These are phyloP conservation scores for Friedmanniomyces endolithicus DNA, from an alignment of 495 filamentous ascomycete species.

Conservation along the genomic window DNA sequence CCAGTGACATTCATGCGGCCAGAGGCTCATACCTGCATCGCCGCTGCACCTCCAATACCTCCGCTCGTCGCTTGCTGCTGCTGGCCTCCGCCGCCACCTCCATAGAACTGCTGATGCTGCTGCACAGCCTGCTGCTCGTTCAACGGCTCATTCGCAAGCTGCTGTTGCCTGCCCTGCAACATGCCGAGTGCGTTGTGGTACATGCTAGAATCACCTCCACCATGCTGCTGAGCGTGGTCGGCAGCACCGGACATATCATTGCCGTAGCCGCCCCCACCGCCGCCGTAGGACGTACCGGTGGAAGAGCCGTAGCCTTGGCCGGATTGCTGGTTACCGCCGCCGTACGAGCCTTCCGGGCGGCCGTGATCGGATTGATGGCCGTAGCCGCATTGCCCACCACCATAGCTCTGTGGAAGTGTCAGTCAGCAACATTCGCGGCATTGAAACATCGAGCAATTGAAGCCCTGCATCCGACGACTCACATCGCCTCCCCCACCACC, in stretches of 20 bases:
- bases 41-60: conserved; percentile 47
- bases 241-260: conserved; percentile 39
- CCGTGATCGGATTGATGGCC: conserved; percentile 13
- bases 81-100: conserved; percentile 21
- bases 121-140: conserved; percentile 46
- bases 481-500: conserved; percentile 7
- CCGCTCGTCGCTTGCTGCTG: conserved; percentile 16
- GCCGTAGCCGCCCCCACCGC: conserved; percentile 22
- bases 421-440: neutral
- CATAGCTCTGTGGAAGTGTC: neutral
- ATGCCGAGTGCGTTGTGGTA: conserved; percentile 40
- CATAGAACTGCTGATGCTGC: conserved; percentile 46
- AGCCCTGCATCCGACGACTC: neutral
- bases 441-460: too few relatives aligned
- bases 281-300: conserved; percentile 29
- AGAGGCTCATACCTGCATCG: conserved; percentile 32
- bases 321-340: conserved; percentile 1
- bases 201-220: conserved; percentile 36
- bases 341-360: conserved; percentile 11
- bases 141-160: conserved; percentile 36
- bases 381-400: neutral
- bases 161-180: conserved; percentile 34
- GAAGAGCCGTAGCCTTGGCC: conserved; percentile 19
- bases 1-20: too few relatives aligned
- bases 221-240: conserved; percentile 38